Evolutionary conservation across 1,284 basidiomycete genomes (phyloP).

Genomic region (Boletellus dicymbophilus): DNA sequence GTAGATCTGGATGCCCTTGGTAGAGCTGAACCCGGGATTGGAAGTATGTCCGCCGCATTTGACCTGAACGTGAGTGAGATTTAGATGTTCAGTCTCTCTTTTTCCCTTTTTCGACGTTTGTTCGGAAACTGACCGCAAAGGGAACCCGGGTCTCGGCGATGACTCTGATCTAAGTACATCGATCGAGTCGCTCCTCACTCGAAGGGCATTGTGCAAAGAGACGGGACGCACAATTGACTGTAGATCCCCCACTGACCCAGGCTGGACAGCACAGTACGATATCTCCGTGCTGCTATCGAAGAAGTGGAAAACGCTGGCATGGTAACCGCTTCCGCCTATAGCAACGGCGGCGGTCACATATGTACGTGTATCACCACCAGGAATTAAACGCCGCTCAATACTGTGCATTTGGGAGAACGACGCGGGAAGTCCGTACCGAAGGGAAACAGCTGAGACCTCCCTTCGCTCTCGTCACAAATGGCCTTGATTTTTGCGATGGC

Average conservation of each 20-base stretch:
- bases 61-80: constrained; percentile 39
- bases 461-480: background rate
- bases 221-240: background rate
- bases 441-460: constrained; percentile 4
- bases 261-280: constrained; percentile 9
- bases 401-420: too few relatives aligned
- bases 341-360: too few relatives aligned
- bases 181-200: background rate
- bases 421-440: constrained; percentile 1
- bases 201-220: background rate
- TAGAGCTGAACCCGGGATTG: constrained; percentile 37
- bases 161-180: background rate
- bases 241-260: constrained; percentile 5
- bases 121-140: background rate
- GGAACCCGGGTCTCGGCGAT: background rate
- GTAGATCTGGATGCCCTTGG: constrained; percentile 20
- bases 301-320: constrained; percentile 7
- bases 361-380: too few relatives aligned
- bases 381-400: too few relatives aligned
- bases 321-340: constrained; percentile 10
- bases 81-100: too few relatives aligned
- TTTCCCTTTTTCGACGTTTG: background rate
- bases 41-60: constrained; percentile 51
- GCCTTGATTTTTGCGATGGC: background rate
- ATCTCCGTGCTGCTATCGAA: constrained; percentile 11